Conservation (phyloP, 768 basidiomycete genomes). For the Mrakia hoshinonis region DNA sequence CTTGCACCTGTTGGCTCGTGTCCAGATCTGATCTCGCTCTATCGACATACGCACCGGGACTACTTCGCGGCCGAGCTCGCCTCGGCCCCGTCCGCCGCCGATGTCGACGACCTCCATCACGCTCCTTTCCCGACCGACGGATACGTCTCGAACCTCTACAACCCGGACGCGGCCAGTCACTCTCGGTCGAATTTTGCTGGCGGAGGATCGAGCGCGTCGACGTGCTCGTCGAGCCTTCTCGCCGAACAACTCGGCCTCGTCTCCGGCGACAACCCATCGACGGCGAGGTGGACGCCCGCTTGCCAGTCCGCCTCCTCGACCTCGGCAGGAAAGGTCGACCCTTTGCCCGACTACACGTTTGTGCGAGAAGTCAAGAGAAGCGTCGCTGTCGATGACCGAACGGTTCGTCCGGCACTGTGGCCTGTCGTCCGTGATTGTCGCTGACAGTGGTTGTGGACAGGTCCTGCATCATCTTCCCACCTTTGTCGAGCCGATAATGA, state of each 20-base stretch:
- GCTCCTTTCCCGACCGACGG: neutral
- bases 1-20: neutral
- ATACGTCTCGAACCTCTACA: neutral
- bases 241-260: neutral
- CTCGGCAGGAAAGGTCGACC: neutral
- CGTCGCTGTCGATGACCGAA: constrained; percentile 1
- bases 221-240: neutral
- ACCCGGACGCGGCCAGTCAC: neutral
- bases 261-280: neutral
- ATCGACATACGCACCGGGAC: constrained; percentile 12
- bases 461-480: neutral
- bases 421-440: neutral
- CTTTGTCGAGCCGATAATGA: constrained; percentile 2
- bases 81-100: neutral
- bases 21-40: constrained; percentile 10
- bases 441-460: neutral
- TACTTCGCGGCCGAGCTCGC: neutral
- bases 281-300: neutral
- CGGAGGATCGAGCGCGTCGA: neutral
- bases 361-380: constrained; percentile 11
- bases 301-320: neutral
- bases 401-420: neutral
- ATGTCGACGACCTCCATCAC: neutral
- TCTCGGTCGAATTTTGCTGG: neutral
- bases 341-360: constrained; percentile 16